phyloP scores from a whole-genome alignment of 768 basidiomycete genomes.

The Tricholoma furcatifolium region DNA sequence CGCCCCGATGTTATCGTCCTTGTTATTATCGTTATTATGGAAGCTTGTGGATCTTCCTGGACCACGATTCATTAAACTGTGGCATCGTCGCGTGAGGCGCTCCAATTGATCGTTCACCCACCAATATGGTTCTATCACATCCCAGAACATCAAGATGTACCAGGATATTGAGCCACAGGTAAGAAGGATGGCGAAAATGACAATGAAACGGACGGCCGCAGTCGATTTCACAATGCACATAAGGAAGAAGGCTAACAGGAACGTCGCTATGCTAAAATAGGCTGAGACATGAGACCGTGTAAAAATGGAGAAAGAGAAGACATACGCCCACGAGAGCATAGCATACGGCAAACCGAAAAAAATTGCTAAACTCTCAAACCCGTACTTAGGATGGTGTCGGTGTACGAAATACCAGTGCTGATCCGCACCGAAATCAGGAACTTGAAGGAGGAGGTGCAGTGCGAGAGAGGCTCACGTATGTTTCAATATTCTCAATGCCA shows the following conservation, averaged over 20 bases:
- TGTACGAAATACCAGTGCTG: conserved; percentile 7
- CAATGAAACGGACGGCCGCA: conserved; percentile 10
- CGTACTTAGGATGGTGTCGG: not conserved
- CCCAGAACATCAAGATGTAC: conserved; percentile 23
- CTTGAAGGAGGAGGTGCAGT: not conserved
- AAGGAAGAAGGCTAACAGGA: conserved; percentile 22
- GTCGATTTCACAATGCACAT: conserved; percentile 24
- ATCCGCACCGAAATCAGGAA: not conserved
- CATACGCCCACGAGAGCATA: conserved; percentile 19
- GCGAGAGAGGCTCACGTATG: not conserved
- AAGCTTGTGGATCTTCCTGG: too few relatives aligned
- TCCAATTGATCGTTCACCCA: too few relatives aligned
- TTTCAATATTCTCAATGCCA: conserved; percentile 20
- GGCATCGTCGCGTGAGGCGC: too few relatives aligned
- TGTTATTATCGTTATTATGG: too few relatives aligned
- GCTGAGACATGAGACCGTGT: not conserved
- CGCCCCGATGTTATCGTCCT: too few relatives aligned
- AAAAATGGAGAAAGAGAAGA: not conserved
- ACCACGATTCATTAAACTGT: too few relatives aligned
- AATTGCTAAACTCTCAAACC: conserved; percentile 7
- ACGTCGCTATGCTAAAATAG: conserved; percentile 23
- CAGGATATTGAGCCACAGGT: conserved; percentile 19
- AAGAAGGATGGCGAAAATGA: conserved; percentile 11
- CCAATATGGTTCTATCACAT: too few relatives aligned
- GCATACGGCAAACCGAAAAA: conserved; percentile 11